phyloP scores from a whole-genome alignment of 495 filamentous ascomycete genomes.

The Stereocaulon alpinum region DNA sequence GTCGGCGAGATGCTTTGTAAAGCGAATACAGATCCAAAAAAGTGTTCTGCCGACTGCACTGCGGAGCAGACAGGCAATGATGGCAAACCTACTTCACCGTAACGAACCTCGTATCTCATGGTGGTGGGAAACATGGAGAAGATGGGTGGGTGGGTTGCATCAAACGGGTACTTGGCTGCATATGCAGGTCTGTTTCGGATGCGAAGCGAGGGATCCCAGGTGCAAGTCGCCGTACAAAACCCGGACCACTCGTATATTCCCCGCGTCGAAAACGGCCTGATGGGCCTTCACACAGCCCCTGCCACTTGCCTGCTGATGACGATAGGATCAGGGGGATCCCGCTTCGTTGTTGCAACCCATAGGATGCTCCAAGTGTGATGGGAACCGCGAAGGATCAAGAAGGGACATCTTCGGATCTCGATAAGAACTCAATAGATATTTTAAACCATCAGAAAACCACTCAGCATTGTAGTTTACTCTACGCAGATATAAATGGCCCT shows the following conservation, averaged over 20 bases:
- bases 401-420: too few relatives aligned
- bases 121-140: too few relatives aligned
- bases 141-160: not conserved
- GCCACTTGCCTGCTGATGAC: not conserved
- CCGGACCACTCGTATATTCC: not conserved
- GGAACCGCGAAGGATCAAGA: too few relatives aligned
- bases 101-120: too few relatives aligned
- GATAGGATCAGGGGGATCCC: not conserved
- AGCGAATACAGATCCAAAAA: too few relatives aligned
- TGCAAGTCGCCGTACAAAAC: not conserved
- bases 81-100: too few relatives aligned
- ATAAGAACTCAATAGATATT: too few relatives aligned
- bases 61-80: too few relatives aligned
- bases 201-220: not conserved
- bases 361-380: too few relatives aligned
- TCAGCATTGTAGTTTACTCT: not conserved
- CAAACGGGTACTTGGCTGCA: not conserved
- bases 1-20: too few relatives aligned
- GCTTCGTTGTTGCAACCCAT: not conserved
- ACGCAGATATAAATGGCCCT: not conserved
- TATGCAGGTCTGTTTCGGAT: not conserved
- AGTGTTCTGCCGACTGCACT: too few relatives aligned
- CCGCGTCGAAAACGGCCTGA: not conserved
- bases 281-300: not conserved
- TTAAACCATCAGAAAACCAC: not conserved